Percentiles rank a stretch among this genome's conserved stretches.
phyloP scores from a whole-genome alignment of 2,329 filamentous ascomycete species.

The Cercospora sp. region DNA sequence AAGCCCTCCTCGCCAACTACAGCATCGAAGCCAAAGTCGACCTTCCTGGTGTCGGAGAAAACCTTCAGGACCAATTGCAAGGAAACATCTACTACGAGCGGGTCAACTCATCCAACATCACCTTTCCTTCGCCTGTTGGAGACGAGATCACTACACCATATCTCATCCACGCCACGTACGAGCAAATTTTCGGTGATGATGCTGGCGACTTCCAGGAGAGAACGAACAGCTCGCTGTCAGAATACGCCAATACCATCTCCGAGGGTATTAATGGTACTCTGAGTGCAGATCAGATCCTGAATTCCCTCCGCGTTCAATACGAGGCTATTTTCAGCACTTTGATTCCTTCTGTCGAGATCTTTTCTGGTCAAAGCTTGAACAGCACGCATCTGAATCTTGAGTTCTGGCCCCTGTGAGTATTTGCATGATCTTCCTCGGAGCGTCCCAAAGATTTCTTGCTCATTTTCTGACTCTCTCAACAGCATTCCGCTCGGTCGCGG shows the following conservation, averaged over 20 bases:
- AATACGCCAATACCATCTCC: constrained; percentile 13
- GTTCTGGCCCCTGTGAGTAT: constrained; percentile 22
- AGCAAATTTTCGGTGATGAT: constrained; percentile 21
- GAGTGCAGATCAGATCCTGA: constrained; percentile 20
- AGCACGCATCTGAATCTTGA: constrained; percentile 21
- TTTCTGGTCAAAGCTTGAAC: constrained; percentile 14
- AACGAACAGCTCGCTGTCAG: constrained; percentile 7
- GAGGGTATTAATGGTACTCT: constrained; percentile 17
- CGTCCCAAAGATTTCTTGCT: background rate
- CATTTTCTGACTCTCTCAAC: too few relatives aligned
- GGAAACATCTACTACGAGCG: constrained; percentile 18
- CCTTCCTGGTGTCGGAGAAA: constrained; percentile 39
- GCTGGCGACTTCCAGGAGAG: constrained; percentile 10
- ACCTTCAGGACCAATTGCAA: constrained; percentile 35
- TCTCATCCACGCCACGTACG: constrained; percentile 17
- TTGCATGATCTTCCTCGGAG: background rate
- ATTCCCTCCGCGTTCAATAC: constrained; percentile 19
- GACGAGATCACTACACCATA: constrained; percentile 20
- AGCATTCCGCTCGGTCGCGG: constrained; percentile 30
- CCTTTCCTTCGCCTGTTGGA: constrained; percentile 11
- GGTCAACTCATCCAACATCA: constrained; percentile 12
- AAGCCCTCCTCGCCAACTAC: constrained; percentile 47
- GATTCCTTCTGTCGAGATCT: constrained; percentile 15
- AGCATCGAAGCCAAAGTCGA: constrained; percentile 24
- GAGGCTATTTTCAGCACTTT: constrained; percentile 20